Evolutionary conservation across 331 rosid species (phyloP), one percentile per base, ranked within the genome.

Genomic region (Rosa hybrid): DNA sequence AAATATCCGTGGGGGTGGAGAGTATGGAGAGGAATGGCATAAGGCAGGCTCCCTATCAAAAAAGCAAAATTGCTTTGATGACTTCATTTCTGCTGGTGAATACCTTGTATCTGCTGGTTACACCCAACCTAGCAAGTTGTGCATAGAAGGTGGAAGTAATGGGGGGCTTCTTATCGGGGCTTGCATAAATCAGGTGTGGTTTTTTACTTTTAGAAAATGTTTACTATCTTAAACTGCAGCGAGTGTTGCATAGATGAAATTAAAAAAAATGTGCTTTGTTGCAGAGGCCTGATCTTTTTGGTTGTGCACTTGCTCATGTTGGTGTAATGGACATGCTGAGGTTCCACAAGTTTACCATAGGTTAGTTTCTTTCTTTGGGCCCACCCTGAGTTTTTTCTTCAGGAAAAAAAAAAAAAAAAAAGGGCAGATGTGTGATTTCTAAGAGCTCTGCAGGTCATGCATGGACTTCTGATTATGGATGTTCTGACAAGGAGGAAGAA

Each of bases 11-110:
- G 99, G 99, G 41, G 99, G 99, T 80, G 99, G 99, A 67, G 99
- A 95, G 80, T 95, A 93, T 71, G 99, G 99, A 75, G 98, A 95
- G 93, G 97, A 95, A 82, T 95, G 99, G 99, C 99, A 95, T 78
- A 95, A 95, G 89, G 96, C 96, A 77, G 99, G 99, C 54, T 89
- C 97, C 77, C 99, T 93, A 57, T 88, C 89, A 13, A 90, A 79
- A 74, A 95, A 95, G 84, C 99, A 95, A 90, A 95, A 89, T 89
- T 93, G 98, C 87, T 95, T 93, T 81, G 96, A 93, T 81, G 99
- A 95, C 77, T 95, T 93, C 86, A 91, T 95, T 83, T 88, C 93
- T 85, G 91, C 92, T 4, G 98, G 92, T 17, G 98, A 95, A 81
- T 93, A 91, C 85, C 97, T 95, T 81, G 68, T 95, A 77, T 93